Percentiles rank a stretch among this genome's conserved stretches.
Evolutionary conservation across 495 filamentous ascomycete species (phyloP).

Genomic region (Corynascus novoguineensis): DNA sequence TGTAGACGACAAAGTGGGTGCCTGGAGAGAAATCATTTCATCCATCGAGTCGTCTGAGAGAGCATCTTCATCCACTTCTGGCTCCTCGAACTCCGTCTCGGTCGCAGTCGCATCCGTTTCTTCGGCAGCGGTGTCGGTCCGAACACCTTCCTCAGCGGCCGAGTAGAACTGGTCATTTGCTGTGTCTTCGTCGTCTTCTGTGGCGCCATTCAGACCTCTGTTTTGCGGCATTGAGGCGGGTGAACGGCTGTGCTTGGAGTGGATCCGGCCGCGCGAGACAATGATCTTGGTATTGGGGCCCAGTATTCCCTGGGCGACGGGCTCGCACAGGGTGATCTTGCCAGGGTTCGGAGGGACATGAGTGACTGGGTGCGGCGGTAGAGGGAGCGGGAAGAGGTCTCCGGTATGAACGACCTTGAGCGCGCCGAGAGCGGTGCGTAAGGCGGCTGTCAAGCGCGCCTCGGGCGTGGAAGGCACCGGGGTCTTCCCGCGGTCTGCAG

Average conservation of each 20-base stretch:
- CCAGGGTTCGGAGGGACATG: slow-evolving; percentile 79
- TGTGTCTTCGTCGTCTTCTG: slow-evolving; percentile 66
- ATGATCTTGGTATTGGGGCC: slow-evolving; percentile 62
- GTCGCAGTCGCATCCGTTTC: slow-evolving; percentile 40
- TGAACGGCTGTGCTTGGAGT: slow-evolving; percentile 38
- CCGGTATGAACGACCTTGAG: slow-evolving; percentile 75
- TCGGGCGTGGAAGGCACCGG: slow-evolving; percentile 45
- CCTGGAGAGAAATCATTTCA: slow-evolving; percentile 76
- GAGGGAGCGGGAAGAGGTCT: slow-evolving; percentile 74
- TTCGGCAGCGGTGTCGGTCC: slow-evolving; percentile 37
- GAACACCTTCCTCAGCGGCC: slow-evolving; percentile 66
- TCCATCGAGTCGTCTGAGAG: slow-evolving; percentile 72
- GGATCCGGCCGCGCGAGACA: slow-evolving; percentile 52
- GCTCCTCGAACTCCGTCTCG: slow-evolving; percentile 55
- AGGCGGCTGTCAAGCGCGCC: slow-evolving; percentile 65
- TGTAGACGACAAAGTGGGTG: slow-evolving; percentile 67
- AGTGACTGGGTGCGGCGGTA: slow-evolving; percentile 84
- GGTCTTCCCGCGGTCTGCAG: slow-evolving; percentile 26
- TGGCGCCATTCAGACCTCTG: slow-evolving; percentile 52
- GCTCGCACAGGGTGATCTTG: slow-evolving; percentile 69
- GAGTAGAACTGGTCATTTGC: slow-evolving; percentile 86
- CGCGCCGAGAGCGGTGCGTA: slow-evolving; percentile 64
- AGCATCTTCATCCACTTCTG: slow-evolving; percentile 53
- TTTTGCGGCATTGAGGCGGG: slow-evolving; percentile 33
- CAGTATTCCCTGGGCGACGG: slow-evolving; percentile 78